These are phyloP conservation scores for Neospermospora avenae DNA, from an alignment of 2,329 filamentous ascomycete genomes.

Conservation along the genomic window DNA sequence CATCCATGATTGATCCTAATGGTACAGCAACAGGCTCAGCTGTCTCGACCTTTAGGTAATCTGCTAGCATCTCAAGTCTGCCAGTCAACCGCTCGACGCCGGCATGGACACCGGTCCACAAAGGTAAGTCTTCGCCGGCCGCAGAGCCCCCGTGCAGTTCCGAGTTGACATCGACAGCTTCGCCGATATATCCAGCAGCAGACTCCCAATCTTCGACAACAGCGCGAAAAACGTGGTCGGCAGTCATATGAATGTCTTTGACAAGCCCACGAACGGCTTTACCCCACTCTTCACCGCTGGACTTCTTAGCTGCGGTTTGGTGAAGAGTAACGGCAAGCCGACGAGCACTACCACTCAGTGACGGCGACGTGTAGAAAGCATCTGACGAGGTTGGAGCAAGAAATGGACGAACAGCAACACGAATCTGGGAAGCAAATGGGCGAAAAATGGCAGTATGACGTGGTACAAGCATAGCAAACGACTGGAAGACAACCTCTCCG, in stretches of 20 bases:
- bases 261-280: slow-evolving; percentile 61
- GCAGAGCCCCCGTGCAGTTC: slow-evolving; percentile 48
- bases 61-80: slow-evolving; percentile 62
- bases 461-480: slow-evolving; percentile 70
- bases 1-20: slow-evolving; percentile 63
- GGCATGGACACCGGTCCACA: slow-evolving; percentile 72
- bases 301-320: slow-evolving; percentile 77
- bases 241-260: slow-evolving; percentile 63
- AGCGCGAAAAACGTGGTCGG: slow-evolving; percentile 74
- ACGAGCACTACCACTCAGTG: slow-evolving; percentile 56
- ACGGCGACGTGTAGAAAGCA: slow-evolving; percentile 45
- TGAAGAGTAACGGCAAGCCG: slow-evolving; percentile 69
- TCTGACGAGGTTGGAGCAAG: slow-evolving; percentile 63
- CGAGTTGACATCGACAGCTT: slow-evolving; percentile 43
- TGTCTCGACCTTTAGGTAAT: slow-evolving; percentile 62
- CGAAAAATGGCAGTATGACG: slow-evolving; percentile 81
- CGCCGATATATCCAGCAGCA: slow-evolving; percentile 46
- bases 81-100: slow-evolving; percentile 68
- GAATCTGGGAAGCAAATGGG: slow-evolving; percentile 68
- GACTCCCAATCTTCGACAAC: slow-evolving; percentile 82
- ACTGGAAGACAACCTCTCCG: slow-evolving; percentile 66
- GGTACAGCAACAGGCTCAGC: slow-evolving; percentile 64
- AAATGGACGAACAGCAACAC: slow-evolving; percentile 54
- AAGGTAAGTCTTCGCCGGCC: slow-evolving; percentile 51
- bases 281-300: slow-evolving; percentile 73